phyloP scores from a whole-genome alignment of 768 basidiomycete genomes.

The Hemileccinum impolitum region DNA sequence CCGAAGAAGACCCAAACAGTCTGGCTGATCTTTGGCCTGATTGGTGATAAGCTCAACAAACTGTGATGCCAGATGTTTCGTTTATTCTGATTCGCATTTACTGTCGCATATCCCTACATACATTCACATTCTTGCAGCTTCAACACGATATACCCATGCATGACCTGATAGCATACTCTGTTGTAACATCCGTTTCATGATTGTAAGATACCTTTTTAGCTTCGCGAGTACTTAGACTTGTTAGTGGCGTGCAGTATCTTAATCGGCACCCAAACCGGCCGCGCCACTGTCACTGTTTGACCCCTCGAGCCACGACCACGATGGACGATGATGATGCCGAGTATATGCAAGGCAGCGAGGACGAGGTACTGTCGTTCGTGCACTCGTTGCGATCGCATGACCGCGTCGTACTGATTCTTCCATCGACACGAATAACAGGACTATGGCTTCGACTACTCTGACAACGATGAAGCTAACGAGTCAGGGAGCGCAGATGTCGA shows the following conservation, averaged over 20 bases:
- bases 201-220: neutral
- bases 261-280: neutral
- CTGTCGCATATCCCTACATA: neutral
- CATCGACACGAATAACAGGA: slow-evolving; percentile 48
- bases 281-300: slow-evolving; percentile 8
- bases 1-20: slow-evolving; percentile 67
- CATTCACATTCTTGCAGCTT: slow-evolving; percentile 14
- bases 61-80: neutral
- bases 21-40: slow-evolving; percentile 62
- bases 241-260: neutral
- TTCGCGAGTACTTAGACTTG: too few relatives aligned
- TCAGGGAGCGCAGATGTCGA: slow-evolving; percentile 85
- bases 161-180: slow-evolving; percentile 27
- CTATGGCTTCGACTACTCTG: slow-evolving; percentile 96
- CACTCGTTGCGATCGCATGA: neutral
- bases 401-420: slow-evolving; percentile 2
- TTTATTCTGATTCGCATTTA: slow-evolving; percentile 4
- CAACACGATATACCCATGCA: slow-evolving; percentile 22
- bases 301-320: slow-evolving; percentile 7
- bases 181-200: slow-evolving; percentile 11
- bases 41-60: slow-evolving; percentile 38
- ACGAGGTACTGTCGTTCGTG: slow-evolving; percentile 52
- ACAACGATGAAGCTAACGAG: slow-evolving; percentile 80
- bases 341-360: slow-evolving; percentile 88
- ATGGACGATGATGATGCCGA: slow-evolving; percentile 96